Conservation (phyloP, 495 filamentous ascomycete species). For the Pseudoneurospora amorphoporcata region DNA sequence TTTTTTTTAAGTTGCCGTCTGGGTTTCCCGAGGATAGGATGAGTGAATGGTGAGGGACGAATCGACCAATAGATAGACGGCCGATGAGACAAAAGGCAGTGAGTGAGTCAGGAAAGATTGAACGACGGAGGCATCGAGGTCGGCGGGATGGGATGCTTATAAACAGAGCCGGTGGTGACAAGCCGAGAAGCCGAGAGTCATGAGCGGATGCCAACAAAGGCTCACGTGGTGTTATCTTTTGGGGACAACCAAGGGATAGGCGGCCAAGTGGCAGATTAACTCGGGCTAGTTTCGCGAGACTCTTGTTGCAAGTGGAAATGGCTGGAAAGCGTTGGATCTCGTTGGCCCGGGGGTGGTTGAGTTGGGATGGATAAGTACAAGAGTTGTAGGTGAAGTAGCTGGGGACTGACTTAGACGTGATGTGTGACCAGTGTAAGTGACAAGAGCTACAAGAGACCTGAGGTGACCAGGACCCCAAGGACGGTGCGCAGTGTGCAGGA, state of each 20-base stretch:
- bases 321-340: constrained; percentile 20
- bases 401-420: background rate
- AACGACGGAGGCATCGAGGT: background rate
- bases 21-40: background rate
- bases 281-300: constrained; percentile 3
- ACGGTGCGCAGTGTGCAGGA: background rate
- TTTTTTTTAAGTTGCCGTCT: background rate
- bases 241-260: constrained; percentile 4
- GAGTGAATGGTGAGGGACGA: constrained; percentile 6
- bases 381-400: background rate
- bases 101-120: background rate
- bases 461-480: background rate
- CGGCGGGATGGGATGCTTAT: constrained; percentile 4
- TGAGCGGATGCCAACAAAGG: constrained; percentile 1
- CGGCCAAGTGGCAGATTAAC: constrained; percentile 8
- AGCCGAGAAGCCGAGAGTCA: background rate
- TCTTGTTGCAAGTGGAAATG: constrained; percentile 18
- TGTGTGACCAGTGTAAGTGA: background rate
- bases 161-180: constrained; percentile 7
- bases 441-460: background rate
- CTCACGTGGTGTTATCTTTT: constrained; percentile 13
- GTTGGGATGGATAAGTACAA: background rate
- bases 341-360: background rate
- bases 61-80: background rate
- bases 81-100: background rate